Percentiles rank a stretch among this genome's conserved stretches.
Evolutionary conservation across 2,329 filamentous ascomycete genomes (phyloP).

Genomic region (Fusarium sp.): DNA sequence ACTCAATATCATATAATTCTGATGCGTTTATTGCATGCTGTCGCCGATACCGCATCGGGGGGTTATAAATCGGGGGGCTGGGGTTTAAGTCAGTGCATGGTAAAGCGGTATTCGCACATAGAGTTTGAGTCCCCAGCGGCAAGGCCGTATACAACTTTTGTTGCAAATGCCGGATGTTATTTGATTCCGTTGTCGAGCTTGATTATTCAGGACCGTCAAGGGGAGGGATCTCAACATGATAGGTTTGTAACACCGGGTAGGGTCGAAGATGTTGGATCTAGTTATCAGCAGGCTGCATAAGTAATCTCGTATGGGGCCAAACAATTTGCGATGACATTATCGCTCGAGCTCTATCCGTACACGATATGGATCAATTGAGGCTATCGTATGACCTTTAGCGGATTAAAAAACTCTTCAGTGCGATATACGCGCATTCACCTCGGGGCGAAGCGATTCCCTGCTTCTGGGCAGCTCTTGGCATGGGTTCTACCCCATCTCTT

Average conservation of each 20-base stretch:
- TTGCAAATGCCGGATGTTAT: background rate
- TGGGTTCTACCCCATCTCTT: background rate
- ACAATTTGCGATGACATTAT: background rate
- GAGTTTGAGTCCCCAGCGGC: background rate
- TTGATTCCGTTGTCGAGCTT: no score
- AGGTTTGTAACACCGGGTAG: background rate
- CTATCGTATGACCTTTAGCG: background rate
- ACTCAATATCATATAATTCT: background rate
- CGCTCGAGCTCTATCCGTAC: background rate
- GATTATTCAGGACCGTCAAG: no score
- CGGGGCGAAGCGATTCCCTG: background rate
- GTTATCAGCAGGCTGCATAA: background rate
- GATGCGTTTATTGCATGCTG: background rate
- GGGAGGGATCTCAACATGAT: background rate
- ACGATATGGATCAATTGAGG: background rate
- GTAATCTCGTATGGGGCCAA: background rate
- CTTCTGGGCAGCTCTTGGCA: background rate
- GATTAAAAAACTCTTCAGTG: background rate
- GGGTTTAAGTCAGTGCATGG: background rate
- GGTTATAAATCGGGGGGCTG: background rate
- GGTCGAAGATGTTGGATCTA: background rate
- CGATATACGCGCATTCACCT: background rate
- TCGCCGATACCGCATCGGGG: background rate
- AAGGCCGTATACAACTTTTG: background rate
- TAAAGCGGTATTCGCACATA: background rate